A percentile compares a stretch with the other conserved stretches of the same genome.
Evolutionary conservation across 2,329 filamentous ascomycete species (phyloP).

Genomic region (Dactylellina sp.): DNA sequence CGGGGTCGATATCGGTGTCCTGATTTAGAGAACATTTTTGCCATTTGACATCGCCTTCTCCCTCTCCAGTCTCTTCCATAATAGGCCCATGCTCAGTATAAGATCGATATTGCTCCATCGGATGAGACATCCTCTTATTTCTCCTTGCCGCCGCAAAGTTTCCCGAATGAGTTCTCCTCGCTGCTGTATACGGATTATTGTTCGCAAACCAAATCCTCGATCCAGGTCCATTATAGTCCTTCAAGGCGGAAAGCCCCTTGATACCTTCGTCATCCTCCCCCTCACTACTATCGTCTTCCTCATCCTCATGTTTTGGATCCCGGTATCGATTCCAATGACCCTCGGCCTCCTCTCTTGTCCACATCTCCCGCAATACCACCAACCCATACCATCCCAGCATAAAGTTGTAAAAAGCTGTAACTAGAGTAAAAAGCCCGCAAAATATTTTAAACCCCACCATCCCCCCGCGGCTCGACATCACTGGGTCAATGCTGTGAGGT

Average conservation of each 20-base stretch:
- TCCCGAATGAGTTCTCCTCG: slow-evolving; percentile 45
- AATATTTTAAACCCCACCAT: slow-evolving; percentile 33
- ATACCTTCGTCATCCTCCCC: not conserved
- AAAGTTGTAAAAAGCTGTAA: slow-evolving; percentile 49
- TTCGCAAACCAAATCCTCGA: slow-evolving; percentile 38
- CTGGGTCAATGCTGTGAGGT: slow-evolving; percentile 27
- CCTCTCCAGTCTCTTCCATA: slow-evolving; percentile 32
- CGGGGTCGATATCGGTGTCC: too few species aligned
- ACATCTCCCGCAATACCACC: slow-evolving; percentile 10
- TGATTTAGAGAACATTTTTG: not conserved
- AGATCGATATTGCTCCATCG: slow-evolving; percentile 14
- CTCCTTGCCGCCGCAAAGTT: slow-evolving; percentile 42
- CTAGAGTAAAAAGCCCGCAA: slow-evolving; percentile 25
- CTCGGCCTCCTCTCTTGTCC: slow-evolving; percentile 31
- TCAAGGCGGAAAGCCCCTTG: not conserved
- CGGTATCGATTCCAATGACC: slow-evolving; percentile 42
- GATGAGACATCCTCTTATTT: slow-evolving; percentile 21
- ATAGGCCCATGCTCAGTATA: slow-evolving; percentile 33
- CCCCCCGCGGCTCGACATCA: not conserved
- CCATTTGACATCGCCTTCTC: not conserved
- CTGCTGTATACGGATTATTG: slow-evolving; percentile 52
- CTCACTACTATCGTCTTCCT: not conserved
- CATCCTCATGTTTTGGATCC: slow-evolving; percentile 25
- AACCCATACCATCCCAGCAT: slow-evolving; percentile 20
- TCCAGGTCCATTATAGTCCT: slow-evolving; percentile 18